Conservation (phyloP, 108 stramenopile species). For the Nannochloropsis gaditana region DNA sequence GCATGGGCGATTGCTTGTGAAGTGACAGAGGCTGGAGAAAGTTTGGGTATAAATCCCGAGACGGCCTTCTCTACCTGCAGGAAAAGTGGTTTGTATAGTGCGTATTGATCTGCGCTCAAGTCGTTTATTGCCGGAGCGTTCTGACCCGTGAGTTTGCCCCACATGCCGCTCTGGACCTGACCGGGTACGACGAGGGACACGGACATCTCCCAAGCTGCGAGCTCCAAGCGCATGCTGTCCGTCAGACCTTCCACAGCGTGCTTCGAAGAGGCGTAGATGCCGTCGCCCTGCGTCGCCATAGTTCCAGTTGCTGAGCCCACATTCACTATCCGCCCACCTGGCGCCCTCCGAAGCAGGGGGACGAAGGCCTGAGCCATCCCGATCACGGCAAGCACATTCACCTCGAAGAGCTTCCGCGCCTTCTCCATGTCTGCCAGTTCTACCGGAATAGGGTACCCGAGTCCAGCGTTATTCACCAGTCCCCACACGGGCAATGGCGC, state of each 20-base stretch:
- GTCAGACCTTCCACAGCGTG: conserved; percentile 15
- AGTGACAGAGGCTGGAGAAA: conserved; percentile 18
- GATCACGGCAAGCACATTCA: background rate
- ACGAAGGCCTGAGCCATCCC: background rate
- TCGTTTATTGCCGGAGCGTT: background rate
- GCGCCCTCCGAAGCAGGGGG: background rate
- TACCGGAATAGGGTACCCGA: background rate
- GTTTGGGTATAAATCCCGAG: background rate
- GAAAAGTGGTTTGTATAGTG: background rate
- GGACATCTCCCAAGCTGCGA: conserved; percentile 6
- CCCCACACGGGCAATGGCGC: background rate
- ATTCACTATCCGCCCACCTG: conserved; percentile 9
- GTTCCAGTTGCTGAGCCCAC: background rate
- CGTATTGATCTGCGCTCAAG: background rate
- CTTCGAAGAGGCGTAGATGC: conserved; percentile 23
- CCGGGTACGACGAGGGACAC: conserved; percentile 22
- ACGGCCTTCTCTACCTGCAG: background rate
- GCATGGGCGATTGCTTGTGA: conserved; percentile 22
- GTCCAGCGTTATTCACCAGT: conserved; percentile 18
- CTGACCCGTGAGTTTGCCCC: background rate
- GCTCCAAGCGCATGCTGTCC: background rate
- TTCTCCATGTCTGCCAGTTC: conserved; percentile 22
- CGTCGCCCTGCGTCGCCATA: background rate
- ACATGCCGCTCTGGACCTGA: background rate
- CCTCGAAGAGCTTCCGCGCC: conserved; percentile 6